Base-by-base conservation (phyloP, 306 rosid species). In the Rosa persica region DNA sequence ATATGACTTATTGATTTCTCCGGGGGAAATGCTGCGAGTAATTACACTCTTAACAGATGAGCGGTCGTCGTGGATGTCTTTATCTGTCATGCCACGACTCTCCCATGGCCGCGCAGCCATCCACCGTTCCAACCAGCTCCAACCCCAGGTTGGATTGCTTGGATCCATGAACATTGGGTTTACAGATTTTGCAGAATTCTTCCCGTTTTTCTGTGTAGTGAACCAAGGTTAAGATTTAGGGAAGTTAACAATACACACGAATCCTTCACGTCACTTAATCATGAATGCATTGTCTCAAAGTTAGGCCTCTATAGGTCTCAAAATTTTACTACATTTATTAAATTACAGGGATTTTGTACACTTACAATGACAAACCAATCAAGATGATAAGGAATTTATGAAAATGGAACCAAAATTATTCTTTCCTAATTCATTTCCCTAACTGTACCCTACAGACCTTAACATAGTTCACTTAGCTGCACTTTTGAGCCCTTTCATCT, bases 91-190 rank as follows among this genome's bases (percentile, higher is more conserved):
- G 79, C 84, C 67, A 64, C 83, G 89, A 78, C 82, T 80, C 81
- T 96, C 99, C 84, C 87, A 92, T 15, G 97, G 87, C 47, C 89
- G 85, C 13, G 96, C 94, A 49, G 98, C 98, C 89, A 87, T 96
- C 98, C 99, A 96, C 78, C 99, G 86, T 79, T 96, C 99, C 74
- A 91, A 84, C 99, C 99, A 96, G 87, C 98, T 93, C 99, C 99
- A 96, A 6, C 99, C 99, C 99, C 99, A 96, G 44, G 89, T 74
- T 55, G 99, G 99, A 84, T 93, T 93, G 67, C 90, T 88, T 82
- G 97, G 97, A 87, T 96, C 99, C 94, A 89, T 91, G 87, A 96
- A 96, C 90, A 92, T 85, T 51, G 99, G 98, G 82, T 89, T 93
- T 67, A 88, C 52, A 78, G 92, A 89, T 81, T 83, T 89, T 5